These are phyloP conservation scores for Osmanthus fragrans DNA, from an alignment of 257 asterid species.

Conservation along the genomic window DNA sequence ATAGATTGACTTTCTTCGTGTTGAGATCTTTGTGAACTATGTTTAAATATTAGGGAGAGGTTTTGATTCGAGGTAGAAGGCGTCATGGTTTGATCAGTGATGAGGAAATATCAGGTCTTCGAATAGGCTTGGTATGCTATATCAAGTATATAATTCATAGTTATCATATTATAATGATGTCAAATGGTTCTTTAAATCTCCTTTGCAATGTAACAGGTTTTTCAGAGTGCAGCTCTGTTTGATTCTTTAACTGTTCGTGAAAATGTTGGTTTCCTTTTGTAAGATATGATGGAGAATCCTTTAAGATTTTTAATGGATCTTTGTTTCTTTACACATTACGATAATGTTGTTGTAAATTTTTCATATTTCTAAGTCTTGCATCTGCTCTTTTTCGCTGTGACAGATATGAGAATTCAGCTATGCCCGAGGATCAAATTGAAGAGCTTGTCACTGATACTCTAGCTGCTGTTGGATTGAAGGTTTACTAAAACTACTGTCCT, in stretches of 20 bases:
- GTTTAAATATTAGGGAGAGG: conserved; percentile 75
- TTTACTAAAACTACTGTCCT: conserved; percentile 27
- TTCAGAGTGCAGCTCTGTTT: conserved; percentile 98
- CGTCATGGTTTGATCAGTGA: conserved; percentile 93
- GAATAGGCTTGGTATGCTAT: conserved; percentile 90
- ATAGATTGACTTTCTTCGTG: conserved; percentile 16
- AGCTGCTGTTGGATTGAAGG: conserved; percentile 99
- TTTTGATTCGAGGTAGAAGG: conserved; percentile 77
- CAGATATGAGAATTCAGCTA: conserved; percentile 91
- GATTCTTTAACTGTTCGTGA: conserved; percentile 97
- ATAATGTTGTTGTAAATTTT: background rate
- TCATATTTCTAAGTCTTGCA: conserved; percentile 7
- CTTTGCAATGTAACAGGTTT: conserved; percentile 62
- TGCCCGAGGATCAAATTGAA: conserved; percentile 82
- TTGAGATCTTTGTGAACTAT: conserved; percentile 25
- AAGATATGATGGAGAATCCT: conserved; percentile 41
- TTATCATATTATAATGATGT: conserved; percentile 20
- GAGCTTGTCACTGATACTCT: conserved; percentile 89
- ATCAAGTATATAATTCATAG: conserved; percentile 5
- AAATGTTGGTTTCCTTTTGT: conserved; percentile 96
- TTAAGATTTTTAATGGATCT: background rate
- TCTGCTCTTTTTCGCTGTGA: conserved; percentile 18
- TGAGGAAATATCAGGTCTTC: conserved; percentile 93
- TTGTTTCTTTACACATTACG: conserved; percentile 9
- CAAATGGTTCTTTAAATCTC: conserved; percentile 27